These are phyloP conservation scores for Phytophthora cryptogea DNA, from an alignment of 352 stramenopile genomes.

Conservation along the genomic window DNA sequence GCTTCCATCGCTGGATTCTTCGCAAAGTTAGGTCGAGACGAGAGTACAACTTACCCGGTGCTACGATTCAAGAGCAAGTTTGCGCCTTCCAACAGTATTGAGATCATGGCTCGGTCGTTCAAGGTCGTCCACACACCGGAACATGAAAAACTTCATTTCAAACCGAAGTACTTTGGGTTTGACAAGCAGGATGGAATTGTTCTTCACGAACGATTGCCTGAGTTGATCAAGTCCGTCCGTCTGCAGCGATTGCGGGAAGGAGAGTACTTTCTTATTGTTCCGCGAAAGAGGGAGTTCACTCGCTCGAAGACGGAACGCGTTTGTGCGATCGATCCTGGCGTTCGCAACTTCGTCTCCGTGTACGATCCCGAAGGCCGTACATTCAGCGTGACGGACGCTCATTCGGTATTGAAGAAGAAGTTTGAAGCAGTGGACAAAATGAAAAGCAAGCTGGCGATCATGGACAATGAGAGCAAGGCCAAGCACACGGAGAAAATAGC, in stretches of 20 bases:
- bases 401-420: constrained; percentile 1
- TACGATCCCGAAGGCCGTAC: constrained; percentile 14
- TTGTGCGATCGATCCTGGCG: too few relatives aligned
- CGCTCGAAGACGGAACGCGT: constrained; percentile 6
- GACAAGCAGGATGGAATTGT: constrained; percentile 12
- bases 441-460: background rate
- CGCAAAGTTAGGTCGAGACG: background rate
- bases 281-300: constrained; percentile 4
- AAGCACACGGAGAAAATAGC: background rate
- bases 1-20: constrained; percentile 14
- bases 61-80: constrained; percentile 29
- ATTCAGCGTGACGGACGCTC: constrained; percentile 9
- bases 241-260: constrained; percentile 16
- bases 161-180: constrained; percentile 18
- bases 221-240: constrained; percentile 10
- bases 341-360: constrained; percentile 13
- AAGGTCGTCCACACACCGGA: too few relatives aligned
- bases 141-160: too few relatives aligned
- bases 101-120: too few relatives aligned
- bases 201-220: constrained; percentile 9
- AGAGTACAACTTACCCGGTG: constrained; percentile 12
- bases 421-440: constrained; percentile 6
- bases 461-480: background rate
- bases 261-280: constrained; percentile 23
- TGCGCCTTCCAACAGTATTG: constrained; percentile 12